phyloP scores from a whole-genome alignment of 2,329 filamentous ascomycete genomes.

The Sporothrix mexicana region DNA sequence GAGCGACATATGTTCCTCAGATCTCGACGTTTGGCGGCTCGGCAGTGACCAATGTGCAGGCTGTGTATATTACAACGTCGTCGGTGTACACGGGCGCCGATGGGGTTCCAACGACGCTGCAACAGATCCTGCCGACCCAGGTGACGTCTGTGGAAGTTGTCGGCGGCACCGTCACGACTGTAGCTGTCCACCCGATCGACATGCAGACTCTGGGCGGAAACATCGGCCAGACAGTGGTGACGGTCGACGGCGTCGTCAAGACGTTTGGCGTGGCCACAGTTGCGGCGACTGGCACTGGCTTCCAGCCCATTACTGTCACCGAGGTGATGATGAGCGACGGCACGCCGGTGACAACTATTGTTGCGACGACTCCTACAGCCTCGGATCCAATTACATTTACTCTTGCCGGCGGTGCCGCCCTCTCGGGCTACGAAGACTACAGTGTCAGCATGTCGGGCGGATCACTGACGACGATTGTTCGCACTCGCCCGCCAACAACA shows the following conservation, averaged over 20 bases:
- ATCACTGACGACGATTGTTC: constrained; percentile 40
- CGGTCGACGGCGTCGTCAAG: not conserved
- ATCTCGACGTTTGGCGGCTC: constrained; percentile 35
- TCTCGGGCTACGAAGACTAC: constrained; percentile 36
- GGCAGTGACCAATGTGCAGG: constrained; percentile 24
- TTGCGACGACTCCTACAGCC: constrained; percentile 42
- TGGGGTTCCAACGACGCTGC: constrained; percentile 7
- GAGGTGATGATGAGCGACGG: constrained; percentile 42
- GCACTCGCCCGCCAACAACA: constrained; percentile 39
- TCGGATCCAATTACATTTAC: constrained; percentile 40
- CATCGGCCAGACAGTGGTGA: constrained; percentile 23
- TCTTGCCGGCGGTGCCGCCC: constrained; percentile 28
- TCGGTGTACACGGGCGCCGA: constrained; percentile 3
- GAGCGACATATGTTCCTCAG: constrained; percentile 28
- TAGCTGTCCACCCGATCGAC: not conserved
- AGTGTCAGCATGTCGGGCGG: constrained; percentile 27
- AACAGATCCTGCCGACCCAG: constrained; percentile 27
- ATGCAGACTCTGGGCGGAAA: not conserved
- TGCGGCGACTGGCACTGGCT: constrained; percentile 36
- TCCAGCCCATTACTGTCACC: constrained; percentile 38
- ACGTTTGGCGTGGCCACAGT: constrained; percentile 31
- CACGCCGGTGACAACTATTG: constrained; percentile 39
- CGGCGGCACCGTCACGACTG: constrained; percentile 25
- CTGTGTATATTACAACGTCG: constrained; percentile 8
- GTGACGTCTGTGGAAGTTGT: constrained; percentile 37